phyloP scores from a whole-genome alignment of 1,139 yeast species.

The Candida tunisiensis region DNA sequence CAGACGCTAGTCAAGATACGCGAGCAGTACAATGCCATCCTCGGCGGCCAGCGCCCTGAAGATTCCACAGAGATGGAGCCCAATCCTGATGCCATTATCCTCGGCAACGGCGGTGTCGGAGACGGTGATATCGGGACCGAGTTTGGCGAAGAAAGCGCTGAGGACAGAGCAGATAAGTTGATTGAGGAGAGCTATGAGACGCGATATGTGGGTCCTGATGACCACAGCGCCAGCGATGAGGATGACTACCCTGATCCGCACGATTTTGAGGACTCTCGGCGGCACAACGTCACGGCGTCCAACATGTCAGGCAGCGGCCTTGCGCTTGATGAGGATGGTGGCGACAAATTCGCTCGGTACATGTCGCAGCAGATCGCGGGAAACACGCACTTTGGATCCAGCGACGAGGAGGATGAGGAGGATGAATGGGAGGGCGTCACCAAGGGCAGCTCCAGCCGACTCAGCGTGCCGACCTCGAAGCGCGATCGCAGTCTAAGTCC shows the following conservation, averaged over 20 bases:
- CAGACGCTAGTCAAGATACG: conserved; percentile 76
- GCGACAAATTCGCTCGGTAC: conserved; percentile 51
- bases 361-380: conserved; percentile 59
- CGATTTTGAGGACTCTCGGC: conserved; percentile 7
- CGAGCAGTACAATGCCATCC: conserved; percentile 86
- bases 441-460: conserved; percentile 1
- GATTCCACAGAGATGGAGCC: conserved; percentile 26
- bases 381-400: conserved; percentile 14
- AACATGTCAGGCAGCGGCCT: conserved; percentile 23
- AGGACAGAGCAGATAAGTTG: conserved; percentile 7
- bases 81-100: conserved; percentile 20
- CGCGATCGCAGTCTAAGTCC: no score
- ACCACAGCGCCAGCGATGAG: conserved; percentile 9
- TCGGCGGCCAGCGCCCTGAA: conserved; percentile 62
- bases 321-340: no score
- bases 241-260: conserved; percentile 8
- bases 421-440: conserved; percentile 13
- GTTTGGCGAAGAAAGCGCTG: conserved; percentile 10
- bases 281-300: conserved; percentile 5
- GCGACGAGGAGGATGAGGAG: conserved; percentile 33
- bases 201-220: conserved; percentile 25
- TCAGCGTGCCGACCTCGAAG: conserved; percentile 3
- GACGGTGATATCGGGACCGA: conserved; percentile 24
- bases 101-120: conserved; percentile 11
- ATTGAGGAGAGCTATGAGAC: conserved; percentile 10